These are phyloP conservation scores for Fraxinus nigra DNA, from an alignment of 305 asterid genomes.

Conservation along the genomic window DNA sequence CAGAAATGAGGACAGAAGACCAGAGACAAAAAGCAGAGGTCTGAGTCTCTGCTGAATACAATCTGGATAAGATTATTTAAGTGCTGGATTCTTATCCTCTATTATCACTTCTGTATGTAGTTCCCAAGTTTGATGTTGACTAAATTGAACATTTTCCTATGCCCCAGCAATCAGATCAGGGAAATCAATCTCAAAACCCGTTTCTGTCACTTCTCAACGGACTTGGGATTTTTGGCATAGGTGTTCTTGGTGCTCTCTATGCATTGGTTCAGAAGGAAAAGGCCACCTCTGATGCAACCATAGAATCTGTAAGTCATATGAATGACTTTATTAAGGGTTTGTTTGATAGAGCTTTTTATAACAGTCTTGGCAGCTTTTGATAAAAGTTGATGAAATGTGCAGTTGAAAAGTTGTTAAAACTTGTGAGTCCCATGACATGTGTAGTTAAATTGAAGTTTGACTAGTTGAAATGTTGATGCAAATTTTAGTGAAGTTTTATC, in stretches of 20 bases:
- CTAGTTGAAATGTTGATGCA: background rate
- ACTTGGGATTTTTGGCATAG: conserved; percentile 64
- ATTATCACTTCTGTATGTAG: conserved; percentile 17
- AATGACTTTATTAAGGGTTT: background rate
- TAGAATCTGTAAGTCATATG: conserved; percentile 68
- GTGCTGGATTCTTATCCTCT: conserved; percentile 16
- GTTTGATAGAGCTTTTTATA: background rate
- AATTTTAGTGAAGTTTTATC: background rate
- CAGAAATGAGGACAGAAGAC: conserved; percentile 28
- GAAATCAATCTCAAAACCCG: conserved; percentile 35
- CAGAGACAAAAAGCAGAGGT: conserved; percentile 53
- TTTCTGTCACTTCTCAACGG: conserved; percentile 54
- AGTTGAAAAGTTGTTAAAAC: background rate
- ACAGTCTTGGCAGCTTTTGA: background rate
- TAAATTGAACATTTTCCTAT: conserved; percentile 31
- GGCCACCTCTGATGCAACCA: conserved; percentile 49
- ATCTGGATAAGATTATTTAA: conserved; percentile 19
- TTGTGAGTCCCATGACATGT: background rate
- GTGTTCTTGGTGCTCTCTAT: conserved; percentile 79
- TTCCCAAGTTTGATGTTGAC: conserved; percentile 22
- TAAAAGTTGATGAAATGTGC: background rate
- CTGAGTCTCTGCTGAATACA: conserved; percentile 35
- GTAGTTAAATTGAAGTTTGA: background rate
- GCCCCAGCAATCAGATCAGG: conserved; percentile 40
- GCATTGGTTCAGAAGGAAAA: conserved; percentile 62